These are phyloP conservation scores for Candida tammaniensis DNA, from an alignment of 805 yeast species.

Conservation along the genomic window DNA sequence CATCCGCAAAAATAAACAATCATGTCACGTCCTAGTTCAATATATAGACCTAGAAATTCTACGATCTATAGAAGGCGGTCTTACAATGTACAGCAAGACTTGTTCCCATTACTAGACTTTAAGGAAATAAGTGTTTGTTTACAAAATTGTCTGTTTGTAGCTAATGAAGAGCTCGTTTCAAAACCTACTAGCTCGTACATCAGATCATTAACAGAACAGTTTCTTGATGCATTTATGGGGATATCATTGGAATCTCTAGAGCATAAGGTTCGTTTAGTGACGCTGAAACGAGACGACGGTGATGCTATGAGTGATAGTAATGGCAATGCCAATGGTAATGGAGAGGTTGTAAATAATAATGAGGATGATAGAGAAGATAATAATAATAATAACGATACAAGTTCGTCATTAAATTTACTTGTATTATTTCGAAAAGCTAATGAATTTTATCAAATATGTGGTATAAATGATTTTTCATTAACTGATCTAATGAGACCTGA, in stretches of 20 bases:
- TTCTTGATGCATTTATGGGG: constrained; percentile 60
- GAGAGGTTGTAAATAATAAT: constrained; percentile 24
- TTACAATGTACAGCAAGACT: constrained; percentile 33
- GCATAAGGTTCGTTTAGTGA: constrained; percentile 8
- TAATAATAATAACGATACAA: constrained; percentile 25
- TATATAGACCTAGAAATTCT: constrained; percentile 24
- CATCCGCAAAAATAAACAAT: constrained; percentile 11
- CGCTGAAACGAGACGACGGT: constrained; percentile 3
- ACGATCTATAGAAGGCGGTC: constrained; percentile 18
- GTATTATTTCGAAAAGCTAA: constrained; percentile 59
- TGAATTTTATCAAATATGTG: constrained; percentile 67
- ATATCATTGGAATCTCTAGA: constrained; percentile 26
- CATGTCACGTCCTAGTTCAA: constrained; percentile 32
- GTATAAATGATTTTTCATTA: constrained; percentile 72
- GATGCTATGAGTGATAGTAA: constrained; percentile 17
- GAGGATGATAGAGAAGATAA: constrained; percentile 17
- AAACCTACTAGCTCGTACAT: constrained; percentile 60
- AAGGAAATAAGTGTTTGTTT: constrained; percentile 58
- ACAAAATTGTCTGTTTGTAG: constrained; percentile 59
- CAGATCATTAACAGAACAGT: constrained; percentile 54
- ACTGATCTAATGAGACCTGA: constrained; percentile 79
- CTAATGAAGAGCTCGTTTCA: constrained; percentile 55
- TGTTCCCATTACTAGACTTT: constrained; percentile 61
- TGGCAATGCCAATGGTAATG: constrained; percentile 20
- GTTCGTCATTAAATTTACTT: constrained; percentile 45